A percentile compares a stretch with the other conserved stretches of the same genome.
Evolutionary conservation across 2,329 filamentous ascomycete species (phyloP).

Genomic region (Rugonectria rugulosa): DNA sequence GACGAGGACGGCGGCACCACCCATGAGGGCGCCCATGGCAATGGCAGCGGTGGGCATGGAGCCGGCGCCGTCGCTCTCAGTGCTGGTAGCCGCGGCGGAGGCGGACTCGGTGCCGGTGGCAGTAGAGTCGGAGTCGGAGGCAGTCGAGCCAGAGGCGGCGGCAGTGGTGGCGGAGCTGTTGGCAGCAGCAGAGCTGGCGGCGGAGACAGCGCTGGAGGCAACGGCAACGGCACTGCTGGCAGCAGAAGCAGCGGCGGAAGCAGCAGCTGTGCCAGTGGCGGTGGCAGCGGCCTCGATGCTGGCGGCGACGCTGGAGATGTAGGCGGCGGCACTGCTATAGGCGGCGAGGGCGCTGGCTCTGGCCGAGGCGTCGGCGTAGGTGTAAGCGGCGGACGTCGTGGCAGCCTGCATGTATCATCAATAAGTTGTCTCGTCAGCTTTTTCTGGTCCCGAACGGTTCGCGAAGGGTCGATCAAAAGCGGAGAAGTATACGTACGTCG

Average conservation of each 20-base stretch:
- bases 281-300: constrained; percentile 1
- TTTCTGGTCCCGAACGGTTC: neutral
- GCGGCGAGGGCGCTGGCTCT: neutral
- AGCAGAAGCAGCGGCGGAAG: neutral
- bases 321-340: constrained; percentile 9
- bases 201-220: neutral
- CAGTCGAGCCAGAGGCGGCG: neutral
- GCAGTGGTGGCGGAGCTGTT: neutral
- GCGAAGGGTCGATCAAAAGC: neutral
- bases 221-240: neutral
- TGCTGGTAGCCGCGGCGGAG: constrained; percentile 6
- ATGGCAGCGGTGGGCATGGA: constrained; percentile 15
- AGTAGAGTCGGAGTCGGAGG: constrained; percentile 4
- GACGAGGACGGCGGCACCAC: constrained; percentile 15
- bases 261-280: neutral
- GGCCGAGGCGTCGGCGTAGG: constrained; percentile 5
- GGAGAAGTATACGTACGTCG: neutral
- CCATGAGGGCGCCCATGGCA: constrained; percentile 17
- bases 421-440: neutral
- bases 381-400: neutral
- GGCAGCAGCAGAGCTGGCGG: neutral
- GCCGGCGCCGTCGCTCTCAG: constrained; percentile 7
- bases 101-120: neutral
- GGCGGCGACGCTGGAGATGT: constrained; percentile 7
- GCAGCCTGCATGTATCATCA: neutral